Evolutionary conservation across 306 rosid genomes (phyloP), one percentile per base, ranked within the genome.

Genomic region (Pterocarpus santalinus): DNA sequence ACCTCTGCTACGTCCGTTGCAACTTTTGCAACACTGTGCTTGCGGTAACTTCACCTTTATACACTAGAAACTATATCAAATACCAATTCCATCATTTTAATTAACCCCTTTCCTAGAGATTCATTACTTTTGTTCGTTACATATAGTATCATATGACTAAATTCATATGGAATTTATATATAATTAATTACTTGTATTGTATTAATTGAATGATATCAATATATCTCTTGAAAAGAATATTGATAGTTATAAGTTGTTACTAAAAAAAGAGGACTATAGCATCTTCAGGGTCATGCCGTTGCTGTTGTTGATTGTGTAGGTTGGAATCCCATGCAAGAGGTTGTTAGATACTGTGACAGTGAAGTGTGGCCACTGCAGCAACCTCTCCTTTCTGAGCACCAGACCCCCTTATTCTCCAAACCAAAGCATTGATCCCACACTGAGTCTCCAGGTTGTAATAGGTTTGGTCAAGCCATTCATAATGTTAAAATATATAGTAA

Each of bases 361-460:
- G 88, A 95, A 95, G 84, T 95, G 99, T 70, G 99, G 99, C 8
- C 98, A 95, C 82, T 95, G 99, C 76, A 88, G 98, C 63, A 95
- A 93, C 87, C 98, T 93, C 58, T 95, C 99, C 8, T 93, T 93
- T 74, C 95, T 95, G 34, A 93, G 90, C 88, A 93, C 98, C 44
- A 86, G 92, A 43, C 93, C 98, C 51, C 93, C 97, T 2, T 33
- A 1, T 77, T 71, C 92, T 60, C 90, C 89, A 72, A 85, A 78
- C 43, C 97, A 88, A 75, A 80, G 76, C 84, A 83, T 86, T 69
- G 89, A 87, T 85, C 97, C 90, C 81, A 87, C 95, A 43, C 90
- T 89, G 34, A 84, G 46, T 84, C 94, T 91, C 73, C 97, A 92
- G 97, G 97, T 90, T 39, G 0, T 58, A 22, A 22, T 75, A 2